Conservation (phyloP, 768 basidiomycete species). For the Psilocybe subaeruginosa region DNA sequence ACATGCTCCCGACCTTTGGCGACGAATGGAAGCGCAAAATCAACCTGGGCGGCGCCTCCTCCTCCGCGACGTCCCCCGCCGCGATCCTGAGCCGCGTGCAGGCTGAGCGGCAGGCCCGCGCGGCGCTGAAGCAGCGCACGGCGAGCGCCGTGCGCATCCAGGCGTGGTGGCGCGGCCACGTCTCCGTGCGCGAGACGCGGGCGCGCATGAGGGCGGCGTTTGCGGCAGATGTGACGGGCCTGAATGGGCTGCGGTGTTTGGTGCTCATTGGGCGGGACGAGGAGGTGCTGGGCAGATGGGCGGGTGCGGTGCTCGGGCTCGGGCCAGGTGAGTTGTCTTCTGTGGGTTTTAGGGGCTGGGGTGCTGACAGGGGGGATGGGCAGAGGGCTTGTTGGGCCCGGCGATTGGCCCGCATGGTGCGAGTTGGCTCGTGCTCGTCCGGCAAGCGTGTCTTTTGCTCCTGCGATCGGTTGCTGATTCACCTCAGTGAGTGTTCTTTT, state of each 20-base stretch:
- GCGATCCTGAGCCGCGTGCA: conserved; percentile 67
- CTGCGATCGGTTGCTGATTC: conserved; percentile 51
- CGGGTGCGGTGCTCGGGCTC: conserved; percentile 32
- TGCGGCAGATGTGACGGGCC: conserved; percentile 45
- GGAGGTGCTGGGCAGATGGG: conserved; percentile 50
- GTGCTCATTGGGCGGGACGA: conserved; percentile 56
- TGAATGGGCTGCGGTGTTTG: conserved; percentile 66
- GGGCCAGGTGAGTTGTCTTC: conserved; percentile 34
- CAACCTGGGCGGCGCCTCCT: conserved; percentile 73
- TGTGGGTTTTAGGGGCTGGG: neutral
- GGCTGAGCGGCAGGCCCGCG: conserved; percentile 59
- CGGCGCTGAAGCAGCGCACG: conserved; percentile 52
- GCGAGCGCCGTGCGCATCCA: conserved; percentile 69
- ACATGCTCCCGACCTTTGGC: conserved; percentile 16
- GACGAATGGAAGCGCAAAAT: conserved; percentile 61
- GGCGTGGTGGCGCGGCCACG: conserved; percentile 66
- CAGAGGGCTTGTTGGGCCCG: conserved; percentile 45
- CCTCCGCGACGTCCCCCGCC: conserved; percentile 45
- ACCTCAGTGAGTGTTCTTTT: conserved; percentile 47
- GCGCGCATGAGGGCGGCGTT: conserved; percentile 51
- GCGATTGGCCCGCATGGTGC: conserved; percentile 34
- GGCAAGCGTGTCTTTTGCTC: conserved; percentile 49
- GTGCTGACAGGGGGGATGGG: neutral
- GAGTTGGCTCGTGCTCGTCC: conserved; percentile 68
- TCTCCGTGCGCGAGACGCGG: conserved; percentile 41